Percentiles rank a stretch among this genome's conserved stretches.
phyloP scores from a whole-genome alignment of 495 filamentous ascomycete species.

The Clohesyomyces aquaticus region DNA sequence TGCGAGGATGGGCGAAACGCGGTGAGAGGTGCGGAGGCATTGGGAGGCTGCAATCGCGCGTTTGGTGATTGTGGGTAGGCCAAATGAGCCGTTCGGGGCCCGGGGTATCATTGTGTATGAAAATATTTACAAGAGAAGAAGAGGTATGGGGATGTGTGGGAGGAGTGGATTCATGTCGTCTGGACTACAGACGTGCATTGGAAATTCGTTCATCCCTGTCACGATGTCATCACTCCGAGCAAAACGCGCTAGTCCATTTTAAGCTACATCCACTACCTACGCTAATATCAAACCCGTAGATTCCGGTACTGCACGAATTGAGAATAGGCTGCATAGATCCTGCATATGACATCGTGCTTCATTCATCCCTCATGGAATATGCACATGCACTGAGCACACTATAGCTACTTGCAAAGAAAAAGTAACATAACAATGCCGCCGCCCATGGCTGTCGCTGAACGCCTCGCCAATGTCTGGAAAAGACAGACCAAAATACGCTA shows the following conservation, averaged over 20 bases:
- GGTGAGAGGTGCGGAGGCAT: neutral
- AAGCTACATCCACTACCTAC: neutral
- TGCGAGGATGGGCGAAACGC: neutral
- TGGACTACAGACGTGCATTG: neutral
- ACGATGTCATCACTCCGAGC: conserved; percentile 25
- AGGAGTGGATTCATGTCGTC: neutral
- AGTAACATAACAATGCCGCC: neutral
- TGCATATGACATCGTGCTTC: neutral
- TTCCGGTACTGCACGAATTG: neutral
- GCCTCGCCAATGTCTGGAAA: neutral
- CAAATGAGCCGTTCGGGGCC: neutral
- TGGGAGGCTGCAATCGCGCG: neutral
- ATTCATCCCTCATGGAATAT: neutral
- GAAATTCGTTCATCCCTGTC: neutral
- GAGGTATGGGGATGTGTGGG: too few species aligned
- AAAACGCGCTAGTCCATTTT: conserved; percentile 1
- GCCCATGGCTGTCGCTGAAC: neutral
- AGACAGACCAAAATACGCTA: neutral
- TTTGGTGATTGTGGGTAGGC: neutral
- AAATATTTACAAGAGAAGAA: neutral
- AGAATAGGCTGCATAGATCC: neutral
- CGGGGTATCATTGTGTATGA: conserved; percentile 6
- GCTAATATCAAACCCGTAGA: neutral
- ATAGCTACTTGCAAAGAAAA: neutral
- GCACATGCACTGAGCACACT: neutral